Evolutionary conservation across 768 basidiomycete genomes (phyloP).

Genomic region (Butyriboletus loyo): DNA sequence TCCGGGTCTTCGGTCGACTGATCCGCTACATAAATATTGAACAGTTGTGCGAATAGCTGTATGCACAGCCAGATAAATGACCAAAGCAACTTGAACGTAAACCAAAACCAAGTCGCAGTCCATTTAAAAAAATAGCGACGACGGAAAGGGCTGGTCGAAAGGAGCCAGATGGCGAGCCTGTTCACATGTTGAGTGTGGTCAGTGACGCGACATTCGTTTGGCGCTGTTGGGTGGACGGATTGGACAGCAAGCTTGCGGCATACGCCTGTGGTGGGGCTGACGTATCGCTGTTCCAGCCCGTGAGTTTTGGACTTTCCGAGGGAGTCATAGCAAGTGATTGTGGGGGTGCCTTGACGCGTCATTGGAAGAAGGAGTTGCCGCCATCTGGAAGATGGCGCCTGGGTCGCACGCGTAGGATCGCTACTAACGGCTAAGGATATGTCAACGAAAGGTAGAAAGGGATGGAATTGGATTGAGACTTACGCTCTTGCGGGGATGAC

Average conservation of each 20-base stretch:
- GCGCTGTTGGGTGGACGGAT: background rate
- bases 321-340: constrained; percentile 5
- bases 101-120: constrained; percentile 4
- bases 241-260: constrained; percentile 13
- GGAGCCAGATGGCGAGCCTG: constrained; percentile 17
- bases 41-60: background rate
- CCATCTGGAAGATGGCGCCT: background rate
- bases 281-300: constrained; percentile 14
- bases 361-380: background rate
- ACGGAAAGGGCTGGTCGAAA: constrained; percentile 1
- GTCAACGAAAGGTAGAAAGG: background rate
- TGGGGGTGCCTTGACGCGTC: background rate
- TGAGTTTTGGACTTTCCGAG: background rate
- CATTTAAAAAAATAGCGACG: background rate
- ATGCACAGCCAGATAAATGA: background rate
- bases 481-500: background rate
- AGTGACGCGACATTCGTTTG: constrained; percentile 1
- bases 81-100: constrained; percentile 10
- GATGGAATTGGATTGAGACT: background rate
- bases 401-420: background rate
- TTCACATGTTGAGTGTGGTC: background rate
- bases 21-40: background rate
- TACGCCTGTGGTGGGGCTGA: constrained; percentile 15
- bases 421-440: background rate
- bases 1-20: background rate